These are phyloP conservation scores for Microsporum audouinii DNA, from an alignment of 2,329 filamentous ascomycete species.

Conservation along the genomic window DNA sequence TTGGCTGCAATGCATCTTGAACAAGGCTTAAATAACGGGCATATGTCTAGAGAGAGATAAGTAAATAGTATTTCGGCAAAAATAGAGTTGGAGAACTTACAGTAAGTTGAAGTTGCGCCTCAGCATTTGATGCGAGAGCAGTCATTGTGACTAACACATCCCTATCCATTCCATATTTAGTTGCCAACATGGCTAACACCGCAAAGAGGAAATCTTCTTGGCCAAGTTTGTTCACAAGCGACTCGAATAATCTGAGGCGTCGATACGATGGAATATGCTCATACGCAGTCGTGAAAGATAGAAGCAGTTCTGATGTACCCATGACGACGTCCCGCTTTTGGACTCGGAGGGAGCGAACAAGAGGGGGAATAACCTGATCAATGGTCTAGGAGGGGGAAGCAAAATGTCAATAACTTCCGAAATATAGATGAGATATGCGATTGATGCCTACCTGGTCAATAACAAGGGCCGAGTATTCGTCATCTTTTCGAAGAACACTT, in stretches of 20 bases:
- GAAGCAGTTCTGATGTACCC: slow-evolving; percentile 76
- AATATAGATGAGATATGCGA: background rate
- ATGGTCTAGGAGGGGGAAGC: slow-evolving; percentile 53
- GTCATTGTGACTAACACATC: slow-evolving; percentile 63
- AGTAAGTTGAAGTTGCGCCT: slow-evolving; percentile 59
- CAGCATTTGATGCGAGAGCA: slow-evolving; percentile 61
- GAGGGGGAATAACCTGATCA: slow-evolving; percentile 80
- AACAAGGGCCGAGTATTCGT: slow-evolving; percentile 93
- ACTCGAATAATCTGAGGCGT: slow-evolving; percentile 68
- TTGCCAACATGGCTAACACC: slow-evolving; percentile 77
- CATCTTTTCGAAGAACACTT: slow-evolving; percentile 79
- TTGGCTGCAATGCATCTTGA: slow-evolving; percentile 62
- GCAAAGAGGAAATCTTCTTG: slow-evolving; percentile 79
- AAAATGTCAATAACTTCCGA: background rate
- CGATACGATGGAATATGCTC: slow-evolving; percentile 89
- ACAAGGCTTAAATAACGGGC: slow-evolving; percentile 66
- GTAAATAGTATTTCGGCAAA: slow-evolving; percentile 8
- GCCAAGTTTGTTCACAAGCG: slow-evolving; percentile 74
- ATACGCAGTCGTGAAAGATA: slow-evolving; percentile 92
- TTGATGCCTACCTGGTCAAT: slow-evolving; percentile 53
- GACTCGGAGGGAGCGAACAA: slow-evolving; percentile 73
- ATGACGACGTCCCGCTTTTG: slow-evolving; percentile 65
- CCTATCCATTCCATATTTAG: slow-evolving; percentile 70
- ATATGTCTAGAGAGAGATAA: slow-evolving; percentile 46
- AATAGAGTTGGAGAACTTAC: slow-evolving; percentile 18